Base-by-base conservation (phyloP, 306 rosid species). In the Sphenostylis stenocarpa region DNA sequence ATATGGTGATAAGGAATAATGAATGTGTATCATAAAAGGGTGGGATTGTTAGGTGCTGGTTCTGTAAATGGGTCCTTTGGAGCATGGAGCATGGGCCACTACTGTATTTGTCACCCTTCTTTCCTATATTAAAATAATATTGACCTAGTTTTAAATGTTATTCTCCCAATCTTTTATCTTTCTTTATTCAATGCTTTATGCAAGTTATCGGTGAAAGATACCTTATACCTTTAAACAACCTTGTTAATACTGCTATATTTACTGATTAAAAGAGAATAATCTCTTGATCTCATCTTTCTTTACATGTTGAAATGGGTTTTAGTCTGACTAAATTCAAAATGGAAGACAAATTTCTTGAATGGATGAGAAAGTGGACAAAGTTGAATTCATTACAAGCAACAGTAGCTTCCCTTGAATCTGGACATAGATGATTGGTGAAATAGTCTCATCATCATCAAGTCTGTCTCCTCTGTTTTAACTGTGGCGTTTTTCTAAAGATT, bases 1-100 rank as follows among this genome's bases (percentile, higher is more conserved):
- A 73, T 57, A 72, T 53, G 78, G 73, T 67, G 72, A 48, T 87
- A 81, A 79, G 78, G 83, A 89, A 87, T 81, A 81, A 91, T 61
- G 53, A 57, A 76, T 57, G 62, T 82, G 79, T 71, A 60, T 72
- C 41, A 56, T 65, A 56, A 70, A 21, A 2, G 13, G 80, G 72
- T 72, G 48, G 44, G 77, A 64, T 57, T 51, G 53, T 52, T 81
- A 53, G 79, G 68, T 60, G 69, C 55, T 65, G 79, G 70, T 69
- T 79, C 28, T 84, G 80, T 79, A 47, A 52, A 87, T 77, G 76
- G 84, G 87, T 53, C 72, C 87, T 79, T 47, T 47, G 17, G 19
- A 14, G 62, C n/a, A 23, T 24, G 34, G 47, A 68, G 14, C 33
- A 60, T 67, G 53, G 73, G 72, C 13, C 38, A 61, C 41, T 71